phyloP scores from a whole-genome alignment of 495 filamentous ascomycete species.

The Talaromyces adpressus region DNA sequence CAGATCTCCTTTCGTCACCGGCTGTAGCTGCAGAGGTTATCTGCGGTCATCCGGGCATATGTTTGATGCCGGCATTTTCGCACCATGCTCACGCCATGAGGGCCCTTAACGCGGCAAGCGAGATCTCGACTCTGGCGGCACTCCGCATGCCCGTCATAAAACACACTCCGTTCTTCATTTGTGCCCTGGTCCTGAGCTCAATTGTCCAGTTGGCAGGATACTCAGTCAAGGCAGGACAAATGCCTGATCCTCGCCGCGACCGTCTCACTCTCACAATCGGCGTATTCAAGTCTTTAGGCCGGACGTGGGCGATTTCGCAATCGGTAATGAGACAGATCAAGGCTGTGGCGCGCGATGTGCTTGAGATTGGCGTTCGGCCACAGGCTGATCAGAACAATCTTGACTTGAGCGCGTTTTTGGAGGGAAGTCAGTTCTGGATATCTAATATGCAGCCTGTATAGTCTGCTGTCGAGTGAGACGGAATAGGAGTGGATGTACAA shows the following conservation, averaged over 20 bases:
- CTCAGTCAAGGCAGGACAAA: slow-evolving; percentile 63
- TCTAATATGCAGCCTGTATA: neutral
- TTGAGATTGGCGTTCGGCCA: slow-evolving; percentile 37
- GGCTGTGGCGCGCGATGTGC: slow-evolving; percentile 39
- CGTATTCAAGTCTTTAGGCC: slow-evolving; percentile 64
- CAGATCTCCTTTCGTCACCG: slow-evolving; percentile 42
- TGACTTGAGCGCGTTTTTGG: slow-evolving; percentile 31
- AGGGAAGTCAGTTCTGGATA: slow-evolving; percentile 34
- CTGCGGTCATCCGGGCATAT: slow-evolving; percentile 36
- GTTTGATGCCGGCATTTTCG: slow-evolving; percentile 45
- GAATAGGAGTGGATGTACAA: neutral
- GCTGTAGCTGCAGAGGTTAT: slow-evolving; percentile 42
- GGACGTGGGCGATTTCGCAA: slow-evolving; percentile 72
- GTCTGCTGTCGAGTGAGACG: neutral
- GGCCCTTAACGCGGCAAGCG: slow-evolving; percentile 68
- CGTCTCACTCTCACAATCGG: slow-evolving; percentile 76
- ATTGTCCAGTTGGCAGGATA: slow-evolving; percentile 55
- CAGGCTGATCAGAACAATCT: slow-evolving; percentile 29
- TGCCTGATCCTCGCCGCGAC: slow-evolving; percentile 64
- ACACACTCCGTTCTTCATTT: slow-evolving; percentile 88
- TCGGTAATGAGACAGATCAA: slow-evolving; percentile 67
- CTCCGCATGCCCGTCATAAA: slow-evolving; percentile 64
- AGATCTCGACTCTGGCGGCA: slow-evolving; percentile 70
- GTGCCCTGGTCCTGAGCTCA: slow-evolving; percentile 57
- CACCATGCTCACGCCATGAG: slow-evolving; percentile 68